Evolutionary conservation across 2,329 filamentous ascomycete genomes (phyloP), one percentile per base, ranked within the genome.

Genomic region (Harringtonia aguacate): DNA sequence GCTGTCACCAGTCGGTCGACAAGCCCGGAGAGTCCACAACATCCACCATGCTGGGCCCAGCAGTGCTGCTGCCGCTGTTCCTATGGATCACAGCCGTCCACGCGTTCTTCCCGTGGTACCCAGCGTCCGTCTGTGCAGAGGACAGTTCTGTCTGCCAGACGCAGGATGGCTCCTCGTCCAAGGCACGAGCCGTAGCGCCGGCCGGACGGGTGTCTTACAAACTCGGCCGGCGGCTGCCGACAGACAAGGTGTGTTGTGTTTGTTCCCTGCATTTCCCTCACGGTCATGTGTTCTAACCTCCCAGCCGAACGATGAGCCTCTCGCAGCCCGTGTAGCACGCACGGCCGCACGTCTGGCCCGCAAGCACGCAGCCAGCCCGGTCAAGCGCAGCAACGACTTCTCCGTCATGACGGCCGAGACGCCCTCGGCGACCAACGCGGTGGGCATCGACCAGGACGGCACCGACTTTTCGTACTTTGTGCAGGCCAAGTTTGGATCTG

Each of bases 391-490:
- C 15, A 75, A 74, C 52, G 54, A 60, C 3, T 79, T 71, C 52
- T 53, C 61, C 2, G 57, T 78, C 13, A 63, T 69, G 50, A 54
- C 64, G 21, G 73, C 76, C 1, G 58, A 53, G 12, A 55, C 65
- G 2, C 66, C 77, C 1, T 61, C 64, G 0, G 60, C 63, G 14
- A 57, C 67, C 28, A 65, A 74, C 52, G 71, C 70, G 34, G 69
- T 66, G 10, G 75, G 76, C 10, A 65, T 84, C 43, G 60, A 74
- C 53, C 79, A 84, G 55, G 78, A 82, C 55, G 79, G 78, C 15
- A 74, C 72, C 15, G 79, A 84, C 55, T 79, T 72, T 51, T 79
- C 77, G 2, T 83, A 84, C 59, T 82, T 83, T 52, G 61, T 77
- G 36, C 60, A 77, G 55, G 73, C 73, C 15, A 53, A 64, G 29